Conservation (phyloP, 1,284 basidiomycete genomes). For the Coriolopsis trogii region DNA sequence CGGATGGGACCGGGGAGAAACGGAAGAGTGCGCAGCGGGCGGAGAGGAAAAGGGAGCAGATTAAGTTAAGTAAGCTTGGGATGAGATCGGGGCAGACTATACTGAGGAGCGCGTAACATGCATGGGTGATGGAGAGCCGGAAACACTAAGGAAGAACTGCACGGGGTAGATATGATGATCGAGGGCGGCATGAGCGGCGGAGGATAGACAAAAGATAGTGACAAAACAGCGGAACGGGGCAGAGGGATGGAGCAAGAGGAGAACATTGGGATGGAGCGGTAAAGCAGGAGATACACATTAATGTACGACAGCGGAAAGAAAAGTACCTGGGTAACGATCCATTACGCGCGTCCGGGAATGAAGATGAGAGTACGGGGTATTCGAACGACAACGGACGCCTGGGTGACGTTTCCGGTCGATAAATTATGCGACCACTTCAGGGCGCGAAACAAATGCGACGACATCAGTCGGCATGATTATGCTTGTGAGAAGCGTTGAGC, state of each 20-base stretch:
- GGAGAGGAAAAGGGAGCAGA: too few species aligned
- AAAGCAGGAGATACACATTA: constrained; percentile 5
- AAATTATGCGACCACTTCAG: constrained; percentile 17
- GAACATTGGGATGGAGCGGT: background rate
- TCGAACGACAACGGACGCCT: constrained; percentile 21
- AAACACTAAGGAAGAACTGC: constrained; percentile 1
- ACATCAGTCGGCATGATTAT: constrained; percentile 1
- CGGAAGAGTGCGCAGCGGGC: background rate
- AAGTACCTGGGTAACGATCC: background rate
- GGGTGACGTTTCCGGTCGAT: constrained; percentile 18
- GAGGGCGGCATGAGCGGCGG: constrained; percentile 10
- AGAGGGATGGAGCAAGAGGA: constrained; percentile 15
- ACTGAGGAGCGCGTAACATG: background rate
- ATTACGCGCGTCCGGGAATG: background rate
- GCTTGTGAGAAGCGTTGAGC: background rate
- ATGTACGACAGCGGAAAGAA: constrained; percentile 10
- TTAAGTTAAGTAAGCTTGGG: constrained; percentile 8
- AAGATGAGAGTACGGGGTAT: background rate
- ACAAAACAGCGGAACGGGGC: constrained; percentile 9
- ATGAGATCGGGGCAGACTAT: background rate
- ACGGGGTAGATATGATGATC: constrained; percentile 19
- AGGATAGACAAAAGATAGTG: constrained; percentile 5
- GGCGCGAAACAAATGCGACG: constrained; percentile 10
- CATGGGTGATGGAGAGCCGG: constrained; percentile 5
- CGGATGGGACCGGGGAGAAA: background rate